Evolutionary conservation across 768 basidiomycete species (phyloP).

Genomic region (Auricularia auricula-judae): DNA sequence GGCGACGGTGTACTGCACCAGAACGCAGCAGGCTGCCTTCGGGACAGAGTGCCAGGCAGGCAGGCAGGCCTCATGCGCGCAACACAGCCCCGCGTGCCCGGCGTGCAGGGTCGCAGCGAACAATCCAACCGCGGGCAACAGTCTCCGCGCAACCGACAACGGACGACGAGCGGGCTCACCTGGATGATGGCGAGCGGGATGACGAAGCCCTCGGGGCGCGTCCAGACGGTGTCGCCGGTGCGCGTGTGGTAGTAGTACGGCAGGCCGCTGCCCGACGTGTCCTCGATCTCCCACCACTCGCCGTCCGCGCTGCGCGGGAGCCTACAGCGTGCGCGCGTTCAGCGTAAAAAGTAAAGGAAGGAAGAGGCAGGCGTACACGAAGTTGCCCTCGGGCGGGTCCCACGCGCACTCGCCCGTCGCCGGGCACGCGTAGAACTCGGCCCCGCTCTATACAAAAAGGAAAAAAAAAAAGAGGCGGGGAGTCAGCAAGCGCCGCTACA

Average conservation of each 20-base stretch:
- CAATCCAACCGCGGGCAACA: too few species aligned
- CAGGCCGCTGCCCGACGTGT: constrained; percentile 71
- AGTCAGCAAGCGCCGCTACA: too few species aligned
- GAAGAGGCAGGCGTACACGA: constrained; percentile 47
- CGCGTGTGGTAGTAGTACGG: constrained; percentile 94
- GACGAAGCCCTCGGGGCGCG: constrained; percentile 78
- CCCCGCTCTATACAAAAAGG: background rate
- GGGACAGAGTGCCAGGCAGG: too few species aligned
- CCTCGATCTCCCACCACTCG: constrained; percentile 93
- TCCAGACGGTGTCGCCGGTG: constrained; percentile 86
- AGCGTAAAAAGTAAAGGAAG: background rate
- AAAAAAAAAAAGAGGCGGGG: too few species aligned
- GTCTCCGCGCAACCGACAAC: background rate
- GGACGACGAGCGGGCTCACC: constrained; percentile 26
- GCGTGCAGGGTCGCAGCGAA: too few species aligned
- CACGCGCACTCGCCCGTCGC: constrained; percentile 87
- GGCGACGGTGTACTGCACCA: too few species aligned
- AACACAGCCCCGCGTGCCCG: too few species aligned
- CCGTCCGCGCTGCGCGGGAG: constrained; percentile 75
- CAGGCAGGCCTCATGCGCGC: too few species aligned
- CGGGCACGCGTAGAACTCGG: constrained; percentile 84
- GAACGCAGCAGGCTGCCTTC: too few species aligned
- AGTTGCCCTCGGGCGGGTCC: constrained; percentile 84
- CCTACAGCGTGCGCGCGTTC: constrained; percentile 25
- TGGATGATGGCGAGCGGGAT: constrained; percentile 86